Evolutionary conservation across 495 filamentous ascomycete species (phyloP).

Genomic region (Hyaloscypha variabilis): DNA sequence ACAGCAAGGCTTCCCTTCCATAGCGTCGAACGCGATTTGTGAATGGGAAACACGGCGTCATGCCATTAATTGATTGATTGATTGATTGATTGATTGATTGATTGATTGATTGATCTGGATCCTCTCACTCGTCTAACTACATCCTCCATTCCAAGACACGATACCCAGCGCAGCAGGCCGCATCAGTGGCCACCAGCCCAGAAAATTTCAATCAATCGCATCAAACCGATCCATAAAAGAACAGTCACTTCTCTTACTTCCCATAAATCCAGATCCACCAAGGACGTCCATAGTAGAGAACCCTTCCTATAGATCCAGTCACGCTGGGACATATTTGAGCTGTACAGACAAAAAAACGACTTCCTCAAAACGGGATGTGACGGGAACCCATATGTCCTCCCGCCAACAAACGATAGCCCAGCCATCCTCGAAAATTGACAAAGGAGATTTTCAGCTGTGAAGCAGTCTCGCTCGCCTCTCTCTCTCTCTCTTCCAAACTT

Average conservation of each 20-base stretch:
- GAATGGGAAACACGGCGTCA: slow-evolving; percentile 12
- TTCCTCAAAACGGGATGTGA: not conserved
- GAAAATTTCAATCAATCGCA: slow-evolving; percentile 5
- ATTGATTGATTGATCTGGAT: slow-evolving; percentile 10
- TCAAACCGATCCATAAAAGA: slow-evolving; percentile 2
- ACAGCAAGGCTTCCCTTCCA: not conserved
- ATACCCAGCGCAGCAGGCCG: slow-evolving; percentile 12
- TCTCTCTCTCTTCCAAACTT: slow-evolving; percentile 28
- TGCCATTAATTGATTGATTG: slow-evolving; percentile 12
- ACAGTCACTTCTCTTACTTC: not conserved
- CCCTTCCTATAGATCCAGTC: slow-evolving; percentile 1
- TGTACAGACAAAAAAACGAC: not conserved
- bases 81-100: not conserved
- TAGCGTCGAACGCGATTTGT: not conserved
- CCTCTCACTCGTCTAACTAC: slow-evolving; percentile 15
- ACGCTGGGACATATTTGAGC: slow-evolving; percentile 3
- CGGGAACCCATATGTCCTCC: not conserved
- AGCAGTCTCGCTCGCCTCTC: slow-evolving; percentile 28
- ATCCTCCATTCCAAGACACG: slow-evolving; percentile 8
- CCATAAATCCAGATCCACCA: slow-evolving; percentile 4
- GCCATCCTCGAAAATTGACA: slow-evolving; percentile 14
- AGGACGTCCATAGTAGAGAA: not conserved
- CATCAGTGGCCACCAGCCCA: not conserved
- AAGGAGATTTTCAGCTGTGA: slow-evolving; percentile 29
- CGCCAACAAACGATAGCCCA: not conserved